Percentiles rank a stretch among this genome's conserved stretches.
phyloP scores from a whole-genome alignment of 2,329 filamentous ascomycete species.

The Simplicillium aogashimaense region DNA sequence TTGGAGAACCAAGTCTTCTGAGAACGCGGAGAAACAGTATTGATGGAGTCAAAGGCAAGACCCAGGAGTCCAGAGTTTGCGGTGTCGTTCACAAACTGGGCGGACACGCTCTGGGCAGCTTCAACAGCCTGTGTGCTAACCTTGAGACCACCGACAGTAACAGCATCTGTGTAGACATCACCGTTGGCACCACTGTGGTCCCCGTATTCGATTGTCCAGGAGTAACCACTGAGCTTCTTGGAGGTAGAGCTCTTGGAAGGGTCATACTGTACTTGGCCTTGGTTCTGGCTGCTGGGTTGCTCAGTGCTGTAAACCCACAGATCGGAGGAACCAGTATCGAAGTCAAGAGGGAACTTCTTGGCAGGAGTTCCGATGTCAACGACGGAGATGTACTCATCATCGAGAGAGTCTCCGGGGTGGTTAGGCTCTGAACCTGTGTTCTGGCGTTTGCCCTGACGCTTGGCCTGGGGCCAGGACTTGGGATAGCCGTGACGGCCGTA shows the following conservation, averaged over 20 bases:
- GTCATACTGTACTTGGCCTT: constrained; percentile 27
- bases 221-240: constrained; percentile 20
- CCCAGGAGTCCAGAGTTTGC: constrained; percentile 3
- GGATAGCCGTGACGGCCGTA: no score
- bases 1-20: constrained; percentile 34
- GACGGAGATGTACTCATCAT: constrained; percentile 3
- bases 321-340: constrained; percentile 33
- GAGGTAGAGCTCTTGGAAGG: constrained; percentile 27
- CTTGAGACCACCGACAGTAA: constrained; percentile 30
- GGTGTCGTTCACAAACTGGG: constrained; percentile 31
- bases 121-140: constrained; percentile 32
- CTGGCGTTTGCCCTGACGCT: background rate
- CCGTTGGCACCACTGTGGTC: constrained; percentile 31
- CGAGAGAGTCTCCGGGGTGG: background rate
- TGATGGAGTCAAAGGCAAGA: constrained; percentile 30
- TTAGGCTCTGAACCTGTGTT: background rate
- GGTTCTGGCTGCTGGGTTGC: constrained; percentile 12
- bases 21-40: constrained; percentile 26
- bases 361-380: constrained; percentile 17
- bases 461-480: background rate
- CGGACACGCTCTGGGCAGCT: constrained; percentile 27
- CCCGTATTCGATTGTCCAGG: constrained; percentile 33
- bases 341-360: constrained; percentile 27
- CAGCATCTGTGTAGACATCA: constrained; percentile 30
- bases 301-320: constrained; percentile 24